These are phyloP conservation scores for Starmerella lactis-condensi DNA, from an alignment of 805 yeast genomes.

Conservation along the genomic window DNA sequence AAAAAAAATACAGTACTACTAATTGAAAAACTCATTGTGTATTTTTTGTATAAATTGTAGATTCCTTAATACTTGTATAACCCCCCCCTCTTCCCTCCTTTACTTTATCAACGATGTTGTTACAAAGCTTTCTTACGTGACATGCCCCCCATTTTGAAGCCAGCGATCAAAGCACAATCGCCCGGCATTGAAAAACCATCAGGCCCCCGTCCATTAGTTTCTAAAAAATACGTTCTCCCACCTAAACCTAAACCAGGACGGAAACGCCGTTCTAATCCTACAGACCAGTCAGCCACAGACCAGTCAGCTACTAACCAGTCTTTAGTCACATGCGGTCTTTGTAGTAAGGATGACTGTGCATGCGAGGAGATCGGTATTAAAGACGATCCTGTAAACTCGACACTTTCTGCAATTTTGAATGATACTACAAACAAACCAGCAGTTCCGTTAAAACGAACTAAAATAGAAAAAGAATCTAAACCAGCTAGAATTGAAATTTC, in stretches of 20 bases:
- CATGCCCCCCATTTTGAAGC: constrained; percentile 7
- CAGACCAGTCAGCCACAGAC: neutral
- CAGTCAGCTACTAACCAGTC: neutral
- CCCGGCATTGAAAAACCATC: too few relatives aligned
- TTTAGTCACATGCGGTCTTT: constrained; percentile 20
- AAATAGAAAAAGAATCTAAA: neutral
- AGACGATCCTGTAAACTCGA: neutral
- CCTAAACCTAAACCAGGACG: constrained; percentile 58
- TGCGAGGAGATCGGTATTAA: constrained; percentile 21
- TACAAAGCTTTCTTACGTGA: neutral
- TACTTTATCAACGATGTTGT: neutral
- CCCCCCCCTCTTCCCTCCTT: neutral
- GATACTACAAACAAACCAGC: constrained; percentile 6
- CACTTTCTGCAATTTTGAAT: constrained; percentile 12
- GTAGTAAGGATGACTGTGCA: constrained; percentile 21
- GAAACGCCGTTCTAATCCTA: constrained; percentile 33
- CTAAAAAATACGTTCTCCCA: constrained; percentile 69
- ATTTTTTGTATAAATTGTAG: neutral
- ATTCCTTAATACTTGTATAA: neutral
- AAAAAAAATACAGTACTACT: neutral
- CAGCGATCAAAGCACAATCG: neutral
- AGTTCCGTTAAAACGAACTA: constrained; percentile 13
- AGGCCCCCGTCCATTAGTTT: constrained; percentile 26
- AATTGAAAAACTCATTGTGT: neutral
- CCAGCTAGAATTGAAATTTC: neutral